Percentiles rank a stretch among this genome's conserved stretches.
Evolutionary conservation across 495 filamentous ascomycete genomes (phyloP).

Genomic region (Neohortaea acidophila): DNA sequence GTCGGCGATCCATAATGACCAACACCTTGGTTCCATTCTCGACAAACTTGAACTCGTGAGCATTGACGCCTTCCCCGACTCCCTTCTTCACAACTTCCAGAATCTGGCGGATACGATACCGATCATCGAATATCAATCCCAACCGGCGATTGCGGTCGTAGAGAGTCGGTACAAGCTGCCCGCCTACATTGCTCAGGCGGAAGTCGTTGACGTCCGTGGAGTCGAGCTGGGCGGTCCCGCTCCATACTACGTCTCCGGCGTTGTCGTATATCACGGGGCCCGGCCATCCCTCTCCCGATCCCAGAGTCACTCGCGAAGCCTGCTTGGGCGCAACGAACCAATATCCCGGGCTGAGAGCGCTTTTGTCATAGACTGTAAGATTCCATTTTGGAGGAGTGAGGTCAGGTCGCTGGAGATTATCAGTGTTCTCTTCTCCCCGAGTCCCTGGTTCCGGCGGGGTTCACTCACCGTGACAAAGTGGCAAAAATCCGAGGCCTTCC

Average conservation of each 20-base stretch:
- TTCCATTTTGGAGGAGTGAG: constrained; percentile 6
- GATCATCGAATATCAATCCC: constrained; percentile 3
- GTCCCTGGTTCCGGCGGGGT: too few relatives aligned
- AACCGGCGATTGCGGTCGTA: neutral
- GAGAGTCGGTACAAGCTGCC: constrained; percentile 2
- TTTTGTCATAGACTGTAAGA: constrained; percentile 2
- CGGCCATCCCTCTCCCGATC: neutral
- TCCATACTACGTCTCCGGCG: constrained; percentile 4
- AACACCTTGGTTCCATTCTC: neutral
- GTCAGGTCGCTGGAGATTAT: neutral
- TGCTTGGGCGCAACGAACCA: constrained; percentile 4
- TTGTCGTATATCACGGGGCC: constrained; percentile 5
- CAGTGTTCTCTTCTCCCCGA: too few relatives aligned
- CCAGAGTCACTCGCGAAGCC: neutral
- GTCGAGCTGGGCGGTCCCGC: neutral
- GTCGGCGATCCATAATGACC: neutral
- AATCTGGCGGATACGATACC: neutral
- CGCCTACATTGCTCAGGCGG: neutral
- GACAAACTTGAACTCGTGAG: constrained; percentile 6
- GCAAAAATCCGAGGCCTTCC: too few relatives aligned
- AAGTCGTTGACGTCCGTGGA: constrained; percentile 1
- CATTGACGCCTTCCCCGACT: neutral
- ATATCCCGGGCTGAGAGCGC: neutral
- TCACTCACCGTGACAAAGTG: too few relatives aligned
- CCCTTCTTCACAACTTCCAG: neutral